Conservation (phyloP, 2,329 filamentous ascomycete genomes). For the Elsinoe arachidis region DNA sequence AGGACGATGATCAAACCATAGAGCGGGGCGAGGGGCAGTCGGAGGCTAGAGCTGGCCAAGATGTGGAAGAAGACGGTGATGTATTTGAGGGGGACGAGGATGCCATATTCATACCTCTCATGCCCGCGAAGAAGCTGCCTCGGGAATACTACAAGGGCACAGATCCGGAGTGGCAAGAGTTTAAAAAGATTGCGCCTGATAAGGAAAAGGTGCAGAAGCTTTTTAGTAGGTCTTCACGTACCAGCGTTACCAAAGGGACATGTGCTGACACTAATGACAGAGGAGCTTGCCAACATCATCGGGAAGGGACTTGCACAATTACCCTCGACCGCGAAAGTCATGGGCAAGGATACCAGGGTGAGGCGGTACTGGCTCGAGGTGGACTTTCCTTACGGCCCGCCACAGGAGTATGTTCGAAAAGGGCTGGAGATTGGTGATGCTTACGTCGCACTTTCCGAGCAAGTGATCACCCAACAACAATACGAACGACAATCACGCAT, state of each 20-base stretch:
- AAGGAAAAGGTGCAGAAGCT: slow-evolving; percentile 32
- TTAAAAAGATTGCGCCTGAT: slow-evolving; percentile 38
- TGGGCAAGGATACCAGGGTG: slow-evolving; percentile 34
- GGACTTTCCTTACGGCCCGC: slow-evolving; percentile 40
- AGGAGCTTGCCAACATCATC: slow-evolving; percentile 31
- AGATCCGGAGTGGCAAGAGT: slow-evolving; percentile 48
- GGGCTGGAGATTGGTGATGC: slow-evolving; percentile 35
- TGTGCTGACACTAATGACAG: slow-evolving; percentile 16
- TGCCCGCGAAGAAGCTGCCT: slow-evolving; percentile 35
- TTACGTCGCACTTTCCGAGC: slow-evolving; percentile 34
- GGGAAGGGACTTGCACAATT: slow-evolving; percentile 25
- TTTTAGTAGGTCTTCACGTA: slow-evolving; percentile 22
- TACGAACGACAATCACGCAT: slow-evolving; percentile 32
- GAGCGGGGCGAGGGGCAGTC: slow-evolving; percentile 1
- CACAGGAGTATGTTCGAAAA: slow-evolving; percentile 39
- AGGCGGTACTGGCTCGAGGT: slow-evolving; percentile 42
- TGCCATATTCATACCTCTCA: slow-evolving; percentile 41
- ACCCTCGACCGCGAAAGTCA: slow-evolving; percentile 23
- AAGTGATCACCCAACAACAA: slow-evolving; percentile 31
- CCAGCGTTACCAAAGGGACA: not conserved
- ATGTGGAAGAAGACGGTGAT: slow-evolving; percentile 26
- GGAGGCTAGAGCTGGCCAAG: slow-evolving; percentile 19
- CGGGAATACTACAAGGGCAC: slow-evolving; percentile 39
- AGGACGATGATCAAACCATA: not conserved
- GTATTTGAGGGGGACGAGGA: slow-evolving; percentile 28